phyloP scores from a whole-genome alignment of 2,329 filamentous ascomycete genomes.

The Hymenoscyphus fraxineus region DNA sequence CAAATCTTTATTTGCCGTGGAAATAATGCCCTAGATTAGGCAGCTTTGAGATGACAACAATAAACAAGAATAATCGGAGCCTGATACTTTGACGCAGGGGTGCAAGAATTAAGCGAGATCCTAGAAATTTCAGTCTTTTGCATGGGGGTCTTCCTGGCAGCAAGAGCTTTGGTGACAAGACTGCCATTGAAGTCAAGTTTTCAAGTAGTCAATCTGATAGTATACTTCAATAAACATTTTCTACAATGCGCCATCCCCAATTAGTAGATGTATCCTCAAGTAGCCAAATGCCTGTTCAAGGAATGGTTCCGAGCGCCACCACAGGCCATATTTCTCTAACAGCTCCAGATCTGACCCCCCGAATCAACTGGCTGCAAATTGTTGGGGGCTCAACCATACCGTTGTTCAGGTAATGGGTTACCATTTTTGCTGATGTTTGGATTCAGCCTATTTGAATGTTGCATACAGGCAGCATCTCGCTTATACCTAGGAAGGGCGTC shows the following conservation, averaged over 20 bases:
- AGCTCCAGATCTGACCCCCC: neutral
- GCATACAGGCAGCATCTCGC: constrained; percentile 14
- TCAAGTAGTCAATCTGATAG: neutral
- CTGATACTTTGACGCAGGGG: neutral
- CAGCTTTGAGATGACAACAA: neutral
- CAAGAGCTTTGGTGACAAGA: neutral
- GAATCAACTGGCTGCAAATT: neutral
- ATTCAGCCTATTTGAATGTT: constrained; percentile 8
- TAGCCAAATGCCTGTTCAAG: neutral
- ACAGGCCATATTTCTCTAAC: constrained; percentile 4
- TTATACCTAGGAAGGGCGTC: constrained; percentile 2
- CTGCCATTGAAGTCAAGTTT: neutral
- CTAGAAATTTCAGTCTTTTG: neutral
- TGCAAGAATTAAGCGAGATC: neutral
- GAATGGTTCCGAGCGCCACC: neutral
- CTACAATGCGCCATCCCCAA: neutral
- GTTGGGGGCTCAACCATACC: neutral
- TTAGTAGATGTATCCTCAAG: neutral
- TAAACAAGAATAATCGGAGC: neutral
- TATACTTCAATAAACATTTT: too few species aligned
- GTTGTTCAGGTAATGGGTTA: constrained; percentile 8
- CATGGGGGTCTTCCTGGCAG: neutral
- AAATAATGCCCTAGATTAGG: neutral
- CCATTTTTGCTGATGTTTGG: constrained; percentile 7
- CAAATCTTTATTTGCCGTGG: neutral